Base-by-base conservation (phyloP, 1,284 basidiomycete genomes). In the Macrocystidia cucumis region DNA sequence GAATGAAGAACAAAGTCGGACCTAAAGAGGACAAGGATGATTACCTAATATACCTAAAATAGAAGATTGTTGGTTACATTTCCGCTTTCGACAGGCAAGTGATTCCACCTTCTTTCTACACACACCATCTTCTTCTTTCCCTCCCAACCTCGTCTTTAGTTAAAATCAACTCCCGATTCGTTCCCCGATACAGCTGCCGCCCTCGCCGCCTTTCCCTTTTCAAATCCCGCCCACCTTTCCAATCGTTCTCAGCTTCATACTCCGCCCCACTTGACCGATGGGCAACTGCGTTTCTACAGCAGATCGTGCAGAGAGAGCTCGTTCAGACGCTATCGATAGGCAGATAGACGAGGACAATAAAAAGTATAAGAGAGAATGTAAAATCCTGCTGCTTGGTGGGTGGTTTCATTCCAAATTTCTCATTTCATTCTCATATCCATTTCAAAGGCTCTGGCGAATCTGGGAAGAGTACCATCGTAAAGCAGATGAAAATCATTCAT, bases 401-500 rank as follows among this genome's bases (percentile, higher is more conserved):
- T 70, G 20, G 4, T 32, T 32, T 38, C 21, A 25, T 38, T 31
- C 31, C 26, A 38, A 9, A 35, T 20, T 35, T 23, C 5, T 5
- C 23, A 16, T 28, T 27, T 12, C 21, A 12, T n/a, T 14, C 9
- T 14, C 37, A 17, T 20, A 34, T 31, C 19, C 11, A 20, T 12
- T 23, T 23, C 24, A 6, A 34, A 76, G 72, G 72, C 34, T 73
- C 74, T n/a, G 67, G 72, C 37, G 73, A 74, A 67, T 93, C 89
- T 1, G 95, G 93, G 21, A 97, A 97, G 65, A 87, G 81, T 4
- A 98, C 93, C 0, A 91, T 98, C 46, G 91, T 97, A 31, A 98
- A 97, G 62, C 95, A 98, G 63, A 98, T 98, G 93, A 97, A 96
- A 72, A 97, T 98, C 45, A 95, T 98, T 42, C 91, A 97, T 59